A percentile compares a stretch with the other conserved stretches of the same genome.
phyloP scores from a whole-genome alignment of 2,329 filamentous ascomycete species.

The Sporothrix variecibatus region DNA sequence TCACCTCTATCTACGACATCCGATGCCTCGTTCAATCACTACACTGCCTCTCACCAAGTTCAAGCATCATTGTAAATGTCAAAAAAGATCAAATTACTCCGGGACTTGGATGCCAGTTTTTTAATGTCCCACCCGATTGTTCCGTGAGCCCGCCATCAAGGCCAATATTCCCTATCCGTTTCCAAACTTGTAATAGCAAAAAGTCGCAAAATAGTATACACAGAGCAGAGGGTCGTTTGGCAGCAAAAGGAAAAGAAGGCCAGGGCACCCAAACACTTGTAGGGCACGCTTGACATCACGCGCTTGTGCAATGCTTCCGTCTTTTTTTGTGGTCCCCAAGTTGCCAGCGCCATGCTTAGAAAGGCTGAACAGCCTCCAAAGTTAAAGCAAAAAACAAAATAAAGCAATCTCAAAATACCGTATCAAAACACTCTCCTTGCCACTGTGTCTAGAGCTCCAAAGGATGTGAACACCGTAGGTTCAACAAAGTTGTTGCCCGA shows the following conservation, averaged over 20 bases:
- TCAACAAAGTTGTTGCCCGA: too few species aligned
- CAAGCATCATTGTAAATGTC: background rate
- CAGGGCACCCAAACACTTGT: background rate
- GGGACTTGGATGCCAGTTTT: conserved; percentile 18
- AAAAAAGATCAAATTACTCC: conserved; percentile 23
- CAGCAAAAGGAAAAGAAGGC: background rate
- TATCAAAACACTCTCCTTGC: background rate
- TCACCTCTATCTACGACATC: background rate
- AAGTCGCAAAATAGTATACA: conserved; percentile 20
- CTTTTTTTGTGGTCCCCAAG: background rate
- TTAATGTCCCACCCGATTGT: background rate
- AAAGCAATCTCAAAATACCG: background rate
- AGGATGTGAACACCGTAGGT: background rate
- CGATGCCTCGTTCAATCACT: too few species aligned
- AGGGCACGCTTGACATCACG: background rate
- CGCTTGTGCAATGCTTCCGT: background rate
- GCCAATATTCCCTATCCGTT: background rate
- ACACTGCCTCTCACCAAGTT: background rate
- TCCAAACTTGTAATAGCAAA: background rate
- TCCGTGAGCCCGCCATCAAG: background rate
- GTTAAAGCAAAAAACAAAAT: background rate
- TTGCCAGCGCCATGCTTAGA: background rate
- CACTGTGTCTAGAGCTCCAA: background rate
- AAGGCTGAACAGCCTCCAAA: background rate
- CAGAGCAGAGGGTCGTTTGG: background rate